Evolutionary conservation across 148 eudicot genomes (phyloP), one percentile per base, ranked within the genome.

Genomic region (Persicaria tinctoria): DNA sequence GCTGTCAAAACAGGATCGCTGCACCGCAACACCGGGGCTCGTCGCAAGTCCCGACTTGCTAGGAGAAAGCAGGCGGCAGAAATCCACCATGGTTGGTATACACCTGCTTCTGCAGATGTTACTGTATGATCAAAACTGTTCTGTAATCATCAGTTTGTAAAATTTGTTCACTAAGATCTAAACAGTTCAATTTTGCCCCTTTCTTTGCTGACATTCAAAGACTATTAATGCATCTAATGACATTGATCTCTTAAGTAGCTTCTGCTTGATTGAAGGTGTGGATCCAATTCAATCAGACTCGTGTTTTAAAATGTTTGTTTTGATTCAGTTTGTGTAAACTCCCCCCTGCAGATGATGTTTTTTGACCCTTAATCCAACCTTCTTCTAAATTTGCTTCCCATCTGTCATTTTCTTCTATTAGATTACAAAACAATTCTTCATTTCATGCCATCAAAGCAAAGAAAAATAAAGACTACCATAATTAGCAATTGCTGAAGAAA

Each of bases 51-150:
- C 51, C 81, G 98, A 48, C 91, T 93, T 74, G 93, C 98, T 48
- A 82, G 97, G 69, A 88, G 84, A 78, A 94, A 91, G 87, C 87
- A 85, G 70, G 93, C 89, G 6, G 83, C 91, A 13, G 91, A 86
- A 81, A 93, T 93, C 75, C 89, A 88, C 77, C 92, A 87, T 49
- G 97, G 97, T 17, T 91, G 98, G 98, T 93, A 93, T 81, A 83
- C 82, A 0, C 97, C 98, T 75, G 80, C 87, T 69, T 75, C 87
- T 46, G 68, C 81, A 62, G 71, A 83, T 23, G 77, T 81, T 16
- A 8, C 82, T 59, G 80, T 60, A 10, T 83, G 38, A 72, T 44
- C 3, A 5, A 16, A 13, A 1, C 44, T 66, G 70, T 27, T 27
- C 6, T 66, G 70, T 12, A 66, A 38, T 66, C 17, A 66, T 66